Evolutionary conservation across 2,329 filamentous ascomycete species (phyloP), one percentile per base, ranked within the genome.

Genomic region (Paraphaeosphaeria minitans): DNA sequence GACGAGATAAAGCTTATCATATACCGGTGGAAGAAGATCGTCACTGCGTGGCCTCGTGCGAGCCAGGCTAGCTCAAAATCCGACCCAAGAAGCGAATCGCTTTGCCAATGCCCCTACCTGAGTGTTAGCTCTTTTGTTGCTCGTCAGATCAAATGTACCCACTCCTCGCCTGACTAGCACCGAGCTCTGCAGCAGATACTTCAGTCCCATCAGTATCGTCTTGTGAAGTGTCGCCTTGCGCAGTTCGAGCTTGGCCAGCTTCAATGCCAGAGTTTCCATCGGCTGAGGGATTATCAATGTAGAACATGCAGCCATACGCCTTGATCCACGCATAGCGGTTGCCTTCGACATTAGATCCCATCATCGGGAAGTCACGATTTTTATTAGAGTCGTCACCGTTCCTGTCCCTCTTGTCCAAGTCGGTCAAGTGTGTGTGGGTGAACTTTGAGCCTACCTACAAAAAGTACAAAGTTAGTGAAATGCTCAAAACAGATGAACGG

Each of bases 221-320:
- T 31, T 29, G 27, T 19, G 39, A n/a, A 1, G 16, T 21, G 4
- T n/a, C 39, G 10, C 39, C 39, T 42, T 43, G 41, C 19, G 19
- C 8, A 39, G 4, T 39, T 31, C 29, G 4, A 31, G 10, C 10
- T 31, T 31, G 24, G 24, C 24, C 24, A 27, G 6, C 24, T 4
- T 27, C 24, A 27, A 4, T 27, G 24, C 24, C 24, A 6, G 24
- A 27, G 35, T 37, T 19, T 39, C 2, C 37, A 43, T 31, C 21
- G 19, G 27, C 7, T 3, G 27, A 12, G 8, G 51, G 51, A 2
- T 19, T 29, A 13, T 53, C 51, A 8, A 22, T n/a, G 19, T 53
- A 53, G 5, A 46, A 10, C 51, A 53, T 53, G 19, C 51, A 53
- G 13, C 39, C 51, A 9, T 53, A 53, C 2, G 51, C 8, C 27